Evolutionary conservation across 768 basidiomycete genomes (phyloP), one percentile per base, ranked within the genome.

Genomic region (Trametes meyenii): DNA sequence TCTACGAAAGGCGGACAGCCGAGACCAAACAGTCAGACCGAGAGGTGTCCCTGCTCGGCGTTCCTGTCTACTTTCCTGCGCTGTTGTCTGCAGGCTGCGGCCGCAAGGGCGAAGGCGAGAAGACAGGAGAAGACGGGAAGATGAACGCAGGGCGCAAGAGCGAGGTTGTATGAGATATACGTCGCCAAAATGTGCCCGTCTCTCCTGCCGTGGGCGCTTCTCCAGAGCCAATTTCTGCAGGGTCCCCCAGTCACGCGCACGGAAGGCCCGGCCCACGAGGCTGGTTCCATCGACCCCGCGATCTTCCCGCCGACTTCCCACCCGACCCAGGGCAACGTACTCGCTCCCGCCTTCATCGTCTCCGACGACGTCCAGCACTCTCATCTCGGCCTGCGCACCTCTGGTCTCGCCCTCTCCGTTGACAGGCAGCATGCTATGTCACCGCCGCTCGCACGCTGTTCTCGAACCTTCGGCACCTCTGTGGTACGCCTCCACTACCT

Each of bases 201-300:
- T 48, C 13, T 26, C 36, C 35, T 13, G 36, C 50, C 35, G 26
- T 52, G 51, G 44, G 61, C 42, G 56, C 44, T 19, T 53, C 42
- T 44, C 46, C 23, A 49, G 12, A 45, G 14, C 33, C 10, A 26
- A 23, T 24, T 16, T 17, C 33, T 55, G 43, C 46, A 60, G 60
- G 58, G 54, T 50, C 60, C 29, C 38, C 49, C n/a, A 50, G 54
- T 62, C 61, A 62, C 61, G 61, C 50, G 61, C 50, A 26, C 55
- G 50, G 48, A 42, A 42, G n/a, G 24, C 24, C 48, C 49, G 24
- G 21, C n/a, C 53, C 60, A 56, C 48, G 61, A 62, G 61, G 61
- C 61, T 50, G 55, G 26, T 43, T 19, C 26, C 55, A 51, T 55
- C 48, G 16, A 26, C 45, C 39, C 24, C 44, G 23, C 55, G 55